Base-by-base conservation (phyloP, 106 monocot genomes). In the Dendrobium officinale region DNA sequence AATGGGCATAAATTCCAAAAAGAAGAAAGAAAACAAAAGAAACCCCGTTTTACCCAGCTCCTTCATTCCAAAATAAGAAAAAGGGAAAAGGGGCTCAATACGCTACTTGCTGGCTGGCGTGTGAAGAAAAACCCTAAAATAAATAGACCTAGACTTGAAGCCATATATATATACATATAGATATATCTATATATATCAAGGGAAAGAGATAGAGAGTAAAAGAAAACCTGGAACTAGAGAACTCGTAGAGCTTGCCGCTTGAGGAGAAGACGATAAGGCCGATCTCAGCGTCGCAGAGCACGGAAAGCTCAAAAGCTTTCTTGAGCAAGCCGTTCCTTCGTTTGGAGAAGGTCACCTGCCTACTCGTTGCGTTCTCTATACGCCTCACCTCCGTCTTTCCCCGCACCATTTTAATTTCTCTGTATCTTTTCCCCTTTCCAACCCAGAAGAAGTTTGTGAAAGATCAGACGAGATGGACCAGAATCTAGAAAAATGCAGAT, bases 301-400 rank as follows among this genome's bases (percentile, higher is more conserved):
- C 72, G 16, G 80, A 80, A 43, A 80, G 80, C 80, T 80, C 80
- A 18, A 80, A 80, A 16, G 80, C 80, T 51, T 80, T 80, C 70
- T 80, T 80, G 13, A 80, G 31, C n/a, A 80, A 43, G 0, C 80
- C 80, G 18, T 80, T 80, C n/a, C 80, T 40, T 7, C 80, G 43
- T 66, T 80, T 80, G 26, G 80, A 80, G 51, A 80, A 80, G 2
- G 80, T 80, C 27, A 80, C 80, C 49, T 80, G 80, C 72, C 80
- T 47, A 27, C 80, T 80, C 27, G 80, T 33, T 2, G 67, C 47
- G 72, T 80, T 80, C 70, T 80, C 80, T 67, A 80, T 80, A 6
- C 80, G 42, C 48, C 49, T 44, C 24, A 80, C 9, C 51, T 80
- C 68, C 45, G 70, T 80, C 49, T 80, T 80, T 29, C 80, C 80